These are phyloP conservation scores for Mucor piriformis DNA, from an alignment of 371 early-diverging fungal species.

Conservation along the genomic window DNA sequence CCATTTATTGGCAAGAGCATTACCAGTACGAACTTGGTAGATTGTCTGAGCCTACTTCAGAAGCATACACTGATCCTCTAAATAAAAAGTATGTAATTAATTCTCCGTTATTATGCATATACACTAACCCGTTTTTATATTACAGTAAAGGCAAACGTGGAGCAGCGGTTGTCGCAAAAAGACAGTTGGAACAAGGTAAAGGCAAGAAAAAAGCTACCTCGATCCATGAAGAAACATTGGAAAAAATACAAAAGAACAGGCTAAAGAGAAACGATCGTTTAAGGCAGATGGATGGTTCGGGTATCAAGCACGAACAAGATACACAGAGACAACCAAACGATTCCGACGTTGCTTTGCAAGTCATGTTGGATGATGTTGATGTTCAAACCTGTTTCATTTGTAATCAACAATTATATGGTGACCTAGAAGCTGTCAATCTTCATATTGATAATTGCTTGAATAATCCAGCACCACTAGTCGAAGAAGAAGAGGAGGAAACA, in stretches of 20 bases:
- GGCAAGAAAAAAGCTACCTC: slow-evolving; percentile 47
- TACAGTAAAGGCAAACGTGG: slow-evolving; percentile 58
- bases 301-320: not conserved
- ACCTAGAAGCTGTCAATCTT: slow-evolving; percentile 61
- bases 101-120: not conserved
- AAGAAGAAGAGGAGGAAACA: not conserved
- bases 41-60: slow-evolving; percentile 46
- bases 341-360: slow-evolving; percentile 10
- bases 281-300: slow-evolving; percentile 13
- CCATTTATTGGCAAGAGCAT: slow-evolving; percentile 53
- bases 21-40: slow-evolving; percentile 56
- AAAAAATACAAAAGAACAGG: slow-evolving; percentile 44
- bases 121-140: slow-evolving; percentile 2
- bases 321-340: slow-evolving; percentile 12
- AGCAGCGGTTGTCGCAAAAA: slow-evolving; percentile 59
- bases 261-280: slow-evolving; percentile 24
- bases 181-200: slow-evolving; percentile 44
- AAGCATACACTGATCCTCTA: slow-evolving; percentile 28
- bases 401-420: slow-evolving; percentile 59
- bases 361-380: slow-evolving; percentile 18
- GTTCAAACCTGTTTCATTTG: slow-evolving; percentile 76
- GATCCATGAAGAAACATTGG: slow-evolving; percentile 48
- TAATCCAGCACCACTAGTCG: slow-evolving; percentile 17
- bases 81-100: slow-evolving; percentile 29
- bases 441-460: slow-evolving; percentile 76